A percentile compares a stretch with the other conserved stretches of the same genome.
phyloP scores from a whole-genome alignment of 2,329 filamentous ascomycete species.

The Tolypocladium ophioglossoides region DNA sequence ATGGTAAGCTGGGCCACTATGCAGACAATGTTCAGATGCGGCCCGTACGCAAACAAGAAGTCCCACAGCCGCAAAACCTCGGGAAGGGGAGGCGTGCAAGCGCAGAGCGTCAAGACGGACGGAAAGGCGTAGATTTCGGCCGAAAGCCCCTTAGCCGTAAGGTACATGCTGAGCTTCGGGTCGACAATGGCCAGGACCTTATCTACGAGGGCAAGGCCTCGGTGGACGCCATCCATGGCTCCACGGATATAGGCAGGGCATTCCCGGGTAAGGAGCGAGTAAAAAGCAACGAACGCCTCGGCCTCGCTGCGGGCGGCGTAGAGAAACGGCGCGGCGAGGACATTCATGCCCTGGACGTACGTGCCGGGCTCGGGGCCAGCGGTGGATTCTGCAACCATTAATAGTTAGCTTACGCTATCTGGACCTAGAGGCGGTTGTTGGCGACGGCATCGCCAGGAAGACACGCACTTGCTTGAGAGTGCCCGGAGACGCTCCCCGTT shows the following conservation, averaged over 20 bases:
- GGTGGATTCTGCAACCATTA: slow-evolving; percentile 54
- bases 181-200: slow-evolving; percentile 87
- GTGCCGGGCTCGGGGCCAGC: slow-evolving; percentile 58
- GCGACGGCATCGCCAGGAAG: slow-evolving; percentile 14
- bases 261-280: slow-evolving; percentile 76
- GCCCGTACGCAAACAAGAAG: slow-evolving; percentile 91
- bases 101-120: slow-evolving; percentile 86
- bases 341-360: slow-evolving; percentile 99
- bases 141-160: slow-evolving; percentile 77
- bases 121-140: slow-evolving; percentile 96
- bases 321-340: slow-evolving; percentile 87
- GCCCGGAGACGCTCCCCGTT: slow-evolving; percentile 22
- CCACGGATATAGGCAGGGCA: slow-evolving; percentile 90
- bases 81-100: slow-evolving; percentile 87
- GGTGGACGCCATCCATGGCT: slow-evolving; percentile 95
- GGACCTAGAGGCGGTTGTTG: neutral
- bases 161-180: slow-evolving; percentile 71
- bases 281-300: slow-evolving; percentile 86
- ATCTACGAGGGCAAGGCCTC: slow-evolving; percentile 82
- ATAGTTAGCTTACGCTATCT: slow-evolving; percentile 10
- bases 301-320: slow-evolving; percentile 92
- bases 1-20: slow-evolving; percentile 92
- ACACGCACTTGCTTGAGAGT: slow-evolving; percentile 27
- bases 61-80: slow-evolving; percentile 94
- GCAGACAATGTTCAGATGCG: slow-evolving; percentile 89